Evolutionary conservation across 177 flowering plant species (phyloP).

Genomic region (Vitis hybrid): DNA sequence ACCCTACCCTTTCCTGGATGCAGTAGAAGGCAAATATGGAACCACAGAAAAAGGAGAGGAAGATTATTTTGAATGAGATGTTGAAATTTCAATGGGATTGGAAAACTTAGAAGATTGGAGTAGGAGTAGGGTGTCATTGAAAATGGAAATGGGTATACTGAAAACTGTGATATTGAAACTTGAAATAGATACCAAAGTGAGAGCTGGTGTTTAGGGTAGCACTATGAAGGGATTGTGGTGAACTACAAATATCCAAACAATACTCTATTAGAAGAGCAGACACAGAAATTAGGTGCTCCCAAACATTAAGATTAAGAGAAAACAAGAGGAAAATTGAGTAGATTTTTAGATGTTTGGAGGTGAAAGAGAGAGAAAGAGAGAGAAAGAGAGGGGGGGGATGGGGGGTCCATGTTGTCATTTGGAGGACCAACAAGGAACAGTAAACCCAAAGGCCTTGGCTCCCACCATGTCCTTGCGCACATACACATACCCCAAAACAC

Average conservation of each 20-base stretch:
- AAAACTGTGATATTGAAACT: slow-evolving; percentile 9
- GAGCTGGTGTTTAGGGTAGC: too few species aligned
- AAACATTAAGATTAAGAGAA: too few species aligned
- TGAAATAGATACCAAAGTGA: slow-evolving; percentile 4
- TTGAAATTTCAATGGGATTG: background rate
- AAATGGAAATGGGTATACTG: background rate
- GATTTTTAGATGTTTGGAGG: background rate
- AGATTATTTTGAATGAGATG: background rate
- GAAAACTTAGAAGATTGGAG: background rate
- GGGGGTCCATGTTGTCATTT: slow-evolving; percentile 38
- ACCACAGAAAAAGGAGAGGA: too few species aligned
- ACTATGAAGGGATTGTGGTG: too few species aligned
- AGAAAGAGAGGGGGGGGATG: background rate
- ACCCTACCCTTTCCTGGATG: too few species aligned
- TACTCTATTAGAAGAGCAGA: too few species aligned
- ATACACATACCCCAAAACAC: slow-evolving; percentile 30
- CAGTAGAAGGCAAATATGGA: too few species aligned
- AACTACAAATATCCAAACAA: too few species aligned
- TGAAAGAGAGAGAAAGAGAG: slow-evolving; percentile 9
- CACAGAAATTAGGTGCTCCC: too few species aligned
- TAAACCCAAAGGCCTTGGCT: slow-evolving; percentile 28
- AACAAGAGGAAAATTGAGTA: slow-evolving; percentile 6
- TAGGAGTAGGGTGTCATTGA: background rate
- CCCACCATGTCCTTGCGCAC: slow-evolving; percentile 28
- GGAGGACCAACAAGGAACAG: slow-evolving; percentile 33